Base-by-base conservation (phyloP, 495 filamentous ascomycete genomes). In the Aspergillus egyptiacus region DNA sequence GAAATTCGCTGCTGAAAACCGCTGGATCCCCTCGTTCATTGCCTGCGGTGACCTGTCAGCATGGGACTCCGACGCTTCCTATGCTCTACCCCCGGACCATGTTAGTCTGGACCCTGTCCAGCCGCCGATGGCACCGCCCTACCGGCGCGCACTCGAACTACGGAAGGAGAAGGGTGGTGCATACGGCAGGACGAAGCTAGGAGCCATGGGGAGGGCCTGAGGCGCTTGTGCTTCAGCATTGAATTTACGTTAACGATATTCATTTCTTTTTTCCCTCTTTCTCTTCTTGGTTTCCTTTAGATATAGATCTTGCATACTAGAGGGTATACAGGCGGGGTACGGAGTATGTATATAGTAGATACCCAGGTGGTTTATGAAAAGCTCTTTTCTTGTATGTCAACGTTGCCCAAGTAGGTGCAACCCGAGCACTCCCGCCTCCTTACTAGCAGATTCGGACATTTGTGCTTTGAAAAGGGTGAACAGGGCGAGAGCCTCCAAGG, bases 1-100 rank as follows among this genome's bases (percentile, higher is more conserved):
- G 39, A 68, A 65, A 32, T 72, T 67, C 43, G 57, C 66, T 13
- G 50, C 49, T 17, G 69, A 72, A 50, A 68, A 72, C 32, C 71
- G 86, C 40, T 97, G 89, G 86, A 89, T 97, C 44, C 88, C 89
- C 0, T 87, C 90, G 0, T 98, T 98, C 59, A 81, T 98, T 42
- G 93, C 93, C 13, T 97, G 94, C 61, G 93, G 93, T 9, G 93
- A 98, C 65, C 75, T 97, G n/a, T 91, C 87, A 3, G 82, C 86
- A 6, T 96, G 84, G 71, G 93, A 98, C 65, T 86, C 91, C 0
- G 93, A 98, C 74, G 93, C 93, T 15, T 87, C 89, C 1, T 96
- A 96, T 68, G 76, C 83, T 51, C 72, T 98, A 8, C 90, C 93
- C 1, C 76, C 81, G 35, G 79, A 81, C 43, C 77, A 89, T 56